These are phyloP conservation scores for Euclidium syriacum DNA, from an alignment of 345 rosid species.

Conservation along the genomic window DNA sequence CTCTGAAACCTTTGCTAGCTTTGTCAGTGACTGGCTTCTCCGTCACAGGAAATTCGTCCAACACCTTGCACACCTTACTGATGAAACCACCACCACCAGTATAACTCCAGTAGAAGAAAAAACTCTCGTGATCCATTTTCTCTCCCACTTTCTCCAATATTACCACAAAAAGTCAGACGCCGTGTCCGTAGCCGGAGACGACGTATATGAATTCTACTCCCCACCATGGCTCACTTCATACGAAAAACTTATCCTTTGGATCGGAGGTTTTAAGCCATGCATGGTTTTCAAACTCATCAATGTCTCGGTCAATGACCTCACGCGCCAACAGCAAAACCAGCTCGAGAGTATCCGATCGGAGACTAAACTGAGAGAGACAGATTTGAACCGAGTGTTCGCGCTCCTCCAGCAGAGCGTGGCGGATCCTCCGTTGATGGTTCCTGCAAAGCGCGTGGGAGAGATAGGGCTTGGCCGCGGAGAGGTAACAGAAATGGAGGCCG, in stretches of 20 bases:
- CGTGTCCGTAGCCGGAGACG: background rate
- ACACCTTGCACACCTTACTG: conserved; percentile 21
- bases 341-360: conserved; percentile 9
- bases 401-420: conserved; percentile 32
- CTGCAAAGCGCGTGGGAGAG: conserved; percentile 23
- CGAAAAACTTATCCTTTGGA: conserved; percentile 17
- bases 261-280: conserved; percentile 29
- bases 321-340: conserved; percentile 14
- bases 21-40: conserved; percentile 20
- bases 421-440: conserved; percentile 29
- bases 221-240: background rate
- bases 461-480: conserved; percentile 24
- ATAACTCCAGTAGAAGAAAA: conserved; percentile 1
- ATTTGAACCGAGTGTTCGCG: conserved; percentile 22
- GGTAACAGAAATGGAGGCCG: conserved; percentile 18
- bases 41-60: conserved; percentile 30
- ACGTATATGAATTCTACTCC: background rate
- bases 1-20: conserved; percentile 16
- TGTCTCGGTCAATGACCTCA: conserved; percentile 12
- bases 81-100: background rate
- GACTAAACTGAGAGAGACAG: conserved; percentile 24
- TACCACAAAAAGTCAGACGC: background rate
- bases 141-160: conserved; percentile 21
- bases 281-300: conserved; percentile 11
- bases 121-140: conserved; percentile 21